Evolutionary conservation across 352 stramenopile genomes (phyloP), one percentile per base, ranked within the genome.

Genomic region (Globisporangium cederbergense): DNA sequence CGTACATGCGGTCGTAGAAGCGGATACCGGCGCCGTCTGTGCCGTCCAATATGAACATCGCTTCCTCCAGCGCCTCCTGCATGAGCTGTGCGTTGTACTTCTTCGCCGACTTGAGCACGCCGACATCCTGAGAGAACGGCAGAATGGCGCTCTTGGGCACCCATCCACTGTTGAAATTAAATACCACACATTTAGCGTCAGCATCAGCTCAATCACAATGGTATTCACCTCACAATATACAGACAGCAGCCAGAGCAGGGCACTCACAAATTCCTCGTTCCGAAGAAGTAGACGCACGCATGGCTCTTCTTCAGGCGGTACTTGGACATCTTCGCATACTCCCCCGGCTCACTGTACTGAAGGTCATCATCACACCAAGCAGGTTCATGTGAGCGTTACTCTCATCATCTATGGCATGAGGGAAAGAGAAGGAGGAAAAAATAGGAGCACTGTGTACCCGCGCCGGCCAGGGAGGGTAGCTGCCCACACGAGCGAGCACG

Each of bases 261-360:
- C 3, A 88, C 84, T 70, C 81, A 95, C 86, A 93, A 95, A 71
- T 95, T 95, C 25, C 84, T 79, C 20, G 83, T 90, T 42, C 86
- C 86, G 49, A 93, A 95, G 66, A 95, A 95, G 55, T 93, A 95
- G 34, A 95, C 86, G 34, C 86, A 95, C 1, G 83, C 71, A 65
- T 91, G 81, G 9, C 80, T 82, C 55, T 89, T 89, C 65, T 92
- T 93, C 25, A 69, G 73, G 22, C 86, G 83, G 74, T 93, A 79
- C 25, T 79, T 74, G 32, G 77, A 76, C 83, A 93, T 91, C 56
- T 93, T 92, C 53, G 77, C 78, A 59, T 88, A 95, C 60, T 95
- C 86, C 3, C 86, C 86, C 7, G 83, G 81, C 40, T 95, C 86
- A 62, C 83, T 90, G 66, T 89, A 90, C 86, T 95, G 51, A 40